Conservation (phyloP, 345 rosid species). For the Reutealis trisperma region DNA sequence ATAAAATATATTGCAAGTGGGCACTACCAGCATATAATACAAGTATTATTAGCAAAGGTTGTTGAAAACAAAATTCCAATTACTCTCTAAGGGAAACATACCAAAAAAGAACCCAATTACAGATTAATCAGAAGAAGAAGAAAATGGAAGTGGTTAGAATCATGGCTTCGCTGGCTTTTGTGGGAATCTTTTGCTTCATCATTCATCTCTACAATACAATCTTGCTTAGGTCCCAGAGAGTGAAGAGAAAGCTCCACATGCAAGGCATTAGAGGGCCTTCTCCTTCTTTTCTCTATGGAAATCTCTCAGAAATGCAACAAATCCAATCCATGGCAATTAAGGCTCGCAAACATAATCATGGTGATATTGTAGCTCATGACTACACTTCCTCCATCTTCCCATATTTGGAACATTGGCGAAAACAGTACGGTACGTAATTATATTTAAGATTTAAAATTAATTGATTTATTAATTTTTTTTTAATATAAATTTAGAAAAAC, state of each 20-base stretch:
- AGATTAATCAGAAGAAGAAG: background rate
- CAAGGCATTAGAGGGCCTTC: slow-evolving; percentile 77
- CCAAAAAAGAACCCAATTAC: background rate
- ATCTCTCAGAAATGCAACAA: slow-evolving; percentile 64
- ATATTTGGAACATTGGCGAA: slow-evolving; percentile 72
- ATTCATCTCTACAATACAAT: slow-evolving; percentile 20
- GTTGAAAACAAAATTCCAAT: no score
- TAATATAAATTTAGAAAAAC: no score
- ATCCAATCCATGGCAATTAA: slow-evolving; percentile 36
- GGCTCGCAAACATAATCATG: background rate
- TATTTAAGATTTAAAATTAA: no score
- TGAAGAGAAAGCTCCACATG: slow-evolving; percentile 44
- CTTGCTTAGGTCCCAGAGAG: slow-evolving; percentile 33
- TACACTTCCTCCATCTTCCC: slow-evolving; percentile 80
- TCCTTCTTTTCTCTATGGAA: slow-evolving; percentile 60
- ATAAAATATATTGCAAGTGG: no score
- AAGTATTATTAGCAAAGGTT: no score
- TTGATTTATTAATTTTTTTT: no score
- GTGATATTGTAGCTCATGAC: slow-evolving; percentile 60
- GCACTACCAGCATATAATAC: no score
- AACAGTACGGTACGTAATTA: slow-evolving; percentile 57
- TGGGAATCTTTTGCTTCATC: slow-evolving; percentile 12
- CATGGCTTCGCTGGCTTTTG: background rate
- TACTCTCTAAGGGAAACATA: background rate
- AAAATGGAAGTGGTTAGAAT: background rate